Evolutionary conservation across 768 basidiomycete genomes (phyloP).

Genomic region (Tulasnella sp.): DNA sequence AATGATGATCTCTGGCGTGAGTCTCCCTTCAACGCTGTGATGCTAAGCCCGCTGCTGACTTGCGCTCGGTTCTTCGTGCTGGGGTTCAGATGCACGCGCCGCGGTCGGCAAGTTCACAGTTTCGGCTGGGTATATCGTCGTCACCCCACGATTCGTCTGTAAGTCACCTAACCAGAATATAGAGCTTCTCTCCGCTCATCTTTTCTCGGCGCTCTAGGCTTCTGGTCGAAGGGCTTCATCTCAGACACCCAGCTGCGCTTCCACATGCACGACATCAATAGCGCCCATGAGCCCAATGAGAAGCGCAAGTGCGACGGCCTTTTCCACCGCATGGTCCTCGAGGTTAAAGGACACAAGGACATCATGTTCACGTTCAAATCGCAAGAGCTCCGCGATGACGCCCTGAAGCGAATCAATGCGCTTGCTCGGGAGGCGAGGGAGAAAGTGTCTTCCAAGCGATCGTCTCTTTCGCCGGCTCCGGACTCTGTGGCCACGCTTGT

Average conservation of each 20-base stretch:
- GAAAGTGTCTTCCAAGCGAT: background rate
- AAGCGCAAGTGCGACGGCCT: conserved; percentile 35
- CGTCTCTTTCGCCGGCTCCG: background rate
- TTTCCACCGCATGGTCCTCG: conserved; percentile 48
- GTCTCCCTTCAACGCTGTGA: background rate
- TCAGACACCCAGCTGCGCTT: conserved; percentile 52
- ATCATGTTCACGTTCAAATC: conserved; percentile 57
- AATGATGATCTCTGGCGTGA: conserved; percentile 46
- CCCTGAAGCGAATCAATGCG: conserved; percentile 46
- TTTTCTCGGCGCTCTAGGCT: conserved; percentile 40
- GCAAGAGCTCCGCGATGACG: conserved; percentile 51
- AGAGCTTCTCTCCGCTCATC: background rate
- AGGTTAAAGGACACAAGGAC: conserved; percentile 53
- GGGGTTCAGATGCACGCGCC: background rate
- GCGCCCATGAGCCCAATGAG: conserved; percentile 31
- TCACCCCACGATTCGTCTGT: conserved; percentile 47
- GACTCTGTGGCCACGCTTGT: conserved; percentile 33
- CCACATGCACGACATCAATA: conserved; percentile 49
- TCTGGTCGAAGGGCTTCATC: conserved; percentile 50
- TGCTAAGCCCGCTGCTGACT: background rate
- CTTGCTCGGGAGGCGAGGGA: conserved; percentile 33
- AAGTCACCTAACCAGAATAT: background rate
- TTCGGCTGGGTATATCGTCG: conserved; percentile 51
- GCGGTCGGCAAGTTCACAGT: conserved; percentile 38
- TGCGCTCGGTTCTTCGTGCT: background rate